Conservation (phyloP, 768 basidiomycete species). For the Amanita rimosa region DNA sequence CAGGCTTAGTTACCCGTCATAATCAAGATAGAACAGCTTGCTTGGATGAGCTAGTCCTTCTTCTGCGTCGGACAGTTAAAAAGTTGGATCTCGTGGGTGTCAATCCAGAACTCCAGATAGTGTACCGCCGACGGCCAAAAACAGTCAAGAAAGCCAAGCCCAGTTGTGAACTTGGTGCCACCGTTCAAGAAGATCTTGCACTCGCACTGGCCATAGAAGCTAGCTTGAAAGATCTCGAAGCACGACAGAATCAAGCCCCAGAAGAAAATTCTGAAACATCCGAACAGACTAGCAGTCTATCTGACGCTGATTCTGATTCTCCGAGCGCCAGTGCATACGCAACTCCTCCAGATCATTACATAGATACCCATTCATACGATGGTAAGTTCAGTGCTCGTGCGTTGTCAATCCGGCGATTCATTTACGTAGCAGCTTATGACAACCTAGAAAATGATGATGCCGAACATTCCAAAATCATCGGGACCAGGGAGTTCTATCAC, state of each 20-base stretch:
- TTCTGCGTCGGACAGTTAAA: conserved; percentile 20
- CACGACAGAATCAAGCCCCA: conserved; percentile 1
- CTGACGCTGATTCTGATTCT: background rate
- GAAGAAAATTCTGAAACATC: background rate
- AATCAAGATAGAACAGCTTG: conserved; percentile 16
- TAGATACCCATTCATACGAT: background rate
- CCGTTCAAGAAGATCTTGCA: conserved; percentile 26
- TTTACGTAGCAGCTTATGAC: background rate
- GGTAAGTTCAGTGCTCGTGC: background rate
- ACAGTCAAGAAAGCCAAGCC: conserved; percentile 12
- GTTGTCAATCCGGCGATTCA: background rate
- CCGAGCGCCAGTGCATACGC: background rate
- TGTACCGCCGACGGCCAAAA: conserved; percentile 36
- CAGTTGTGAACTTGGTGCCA: background rate
- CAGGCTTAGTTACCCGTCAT: conserved; percentile 18
- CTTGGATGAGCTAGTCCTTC: conserved; percentile 25
- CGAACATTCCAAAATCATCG: conserved; percentile 40
- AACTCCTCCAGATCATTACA: background rate
- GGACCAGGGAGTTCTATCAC: conserved; percentile 47
- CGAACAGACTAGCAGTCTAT: background rate
- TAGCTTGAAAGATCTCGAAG: conserved; percentile 22
- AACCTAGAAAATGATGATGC: conserved; percentile 10
- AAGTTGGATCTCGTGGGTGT: conserved; percentile 21
- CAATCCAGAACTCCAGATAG: conserved; percentile 30
- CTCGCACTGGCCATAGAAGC: conserved; percentile 34